Conservation (phyloP, 345 rosid genomes). For the Erysimum cheiranthoides region DNA sequence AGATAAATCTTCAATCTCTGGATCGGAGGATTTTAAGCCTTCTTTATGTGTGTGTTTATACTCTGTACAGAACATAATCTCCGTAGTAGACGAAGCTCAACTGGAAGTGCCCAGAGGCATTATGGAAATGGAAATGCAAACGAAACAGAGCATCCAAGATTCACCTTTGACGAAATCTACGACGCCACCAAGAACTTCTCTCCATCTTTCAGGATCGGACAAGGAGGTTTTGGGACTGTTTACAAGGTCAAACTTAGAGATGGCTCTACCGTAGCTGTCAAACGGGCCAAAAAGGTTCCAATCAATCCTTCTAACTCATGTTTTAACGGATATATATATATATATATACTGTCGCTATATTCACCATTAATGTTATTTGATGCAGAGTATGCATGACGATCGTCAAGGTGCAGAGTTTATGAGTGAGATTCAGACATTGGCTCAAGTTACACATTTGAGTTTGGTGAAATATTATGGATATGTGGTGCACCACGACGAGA, state of each 20-base stretch:
- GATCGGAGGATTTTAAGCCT: too few species aligned
- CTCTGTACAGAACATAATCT: too few species aligned
- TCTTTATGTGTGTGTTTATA: too few species aligned
- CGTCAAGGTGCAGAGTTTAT: slow-evolving; percentile 78
- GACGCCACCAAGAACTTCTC: slow-evolving; percentile 81
- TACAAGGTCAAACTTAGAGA: slow-evolving; percentile 81
- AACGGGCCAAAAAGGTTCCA: slow-evolving; percentile 90
- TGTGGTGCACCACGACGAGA: slow-evolving; percentile 71
- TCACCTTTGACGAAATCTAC: slow-evolving; percentile 68
- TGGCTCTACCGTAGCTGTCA: slow-evolving; percentile 78
- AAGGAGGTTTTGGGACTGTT: slow-evolving; percentile 86
- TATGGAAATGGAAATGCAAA: background rate
- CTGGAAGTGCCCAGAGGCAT: too few species aligned
- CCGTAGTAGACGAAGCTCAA: too few species aligned
- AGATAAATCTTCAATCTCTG: too few species aligned
- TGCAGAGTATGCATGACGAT: slow-evolving; percentile 77
- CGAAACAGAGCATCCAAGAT: slow-evolving; percentile 55
- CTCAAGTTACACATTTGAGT: slow-evolving; percentile 83
- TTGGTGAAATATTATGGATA: slow-evolving; percentile 80
- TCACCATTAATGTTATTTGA: background rate
- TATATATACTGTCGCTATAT: too few species aligned
- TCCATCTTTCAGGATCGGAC: slow-evolving; percentile 83
- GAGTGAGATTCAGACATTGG: slow-evolving; percentile 76
- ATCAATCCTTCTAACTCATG: background rate
- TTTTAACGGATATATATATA: too few species aligned